Evolutionary conservation across 2,329 filamentous ascomycete genomes (phyloP), one percentile per base, ranked within the genome.

Genomic region (Fusarium bulbicola): DNA sequence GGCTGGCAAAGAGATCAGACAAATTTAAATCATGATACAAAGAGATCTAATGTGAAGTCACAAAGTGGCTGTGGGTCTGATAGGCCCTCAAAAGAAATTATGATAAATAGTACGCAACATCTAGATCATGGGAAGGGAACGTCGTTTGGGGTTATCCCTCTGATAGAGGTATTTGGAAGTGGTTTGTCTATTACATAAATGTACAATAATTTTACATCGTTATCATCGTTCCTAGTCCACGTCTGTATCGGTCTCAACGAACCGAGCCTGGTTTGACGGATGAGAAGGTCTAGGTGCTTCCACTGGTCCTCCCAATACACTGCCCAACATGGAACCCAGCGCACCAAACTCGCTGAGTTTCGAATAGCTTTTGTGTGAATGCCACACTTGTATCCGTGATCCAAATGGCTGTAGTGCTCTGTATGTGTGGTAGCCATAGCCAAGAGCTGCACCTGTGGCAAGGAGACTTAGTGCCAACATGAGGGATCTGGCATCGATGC

Each of bases 1-100:
- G 88, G 91, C 89, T 67, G 96, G 95, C 56, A 95, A 95, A 82
- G 94, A 97, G 73, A 92, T 95, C 54, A 91, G 91, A 79, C 93
- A 96, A 82, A 94, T 97, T 79, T 96, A 88, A 73, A 62, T 13
- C 32, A 32, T 43, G n/a, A 39, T 24, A 18, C 52, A 18, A 72
- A 67, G 52, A 63, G 60, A 47, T 46, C 18, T 26, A 14, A 46
- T 57, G 54, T 62, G 16, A 60, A 11, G 30, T 30, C 32, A 39
- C 6, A 12, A 21, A 42, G 30, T 21, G 34, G 16, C 30, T 16
- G 21, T 24, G 37, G 15, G 21, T 13, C n/a, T 34, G 20, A n/a
- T 18, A 58, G 28, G 32, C 6, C 26, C 43, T 34, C 26, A 52
- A 39, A 36, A 57, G 7, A n/a, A 58, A 46, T 39, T 43, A 42